These are phyloP conservation scores for Pestalotiopsis sp. DNA, from an alignment of 2,329 filamentous ascomycete species.

Conservation along the genomic window DNA sequence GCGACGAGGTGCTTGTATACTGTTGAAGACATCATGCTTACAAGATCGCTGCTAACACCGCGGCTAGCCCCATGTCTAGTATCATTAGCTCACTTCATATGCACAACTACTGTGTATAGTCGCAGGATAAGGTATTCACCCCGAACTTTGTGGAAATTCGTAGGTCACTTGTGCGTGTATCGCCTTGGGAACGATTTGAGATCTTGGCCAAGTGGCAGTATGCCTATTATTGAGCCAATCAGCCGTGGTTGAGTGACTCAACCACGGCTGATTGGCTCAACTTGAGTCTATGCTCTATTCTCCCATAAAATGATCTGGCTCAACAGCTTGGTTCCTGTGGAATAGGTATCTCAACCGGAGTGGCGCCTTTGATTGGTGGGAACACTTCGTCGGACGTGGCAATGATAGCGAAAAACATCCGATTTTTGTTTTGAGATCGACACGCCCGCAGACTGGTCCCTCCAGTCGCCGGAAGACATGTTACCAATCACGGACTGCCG, in stretches of 20 bases:
- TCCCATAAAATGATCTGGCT: not conserved
- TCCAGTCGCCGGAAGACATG: not conserved
- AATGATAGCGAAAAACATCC: not conserved
- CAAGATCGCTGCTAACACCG: no score
- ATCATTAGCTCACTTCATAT: no score
- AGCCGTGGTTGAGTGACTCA: not conserved
- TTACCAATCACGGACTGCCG: not conserved
- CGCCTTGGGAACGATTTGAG: no score
- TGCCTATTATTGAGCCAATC: not conserved
- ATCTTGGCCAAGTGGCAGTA: not conserved
- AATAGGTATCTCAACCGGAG: not conserved
- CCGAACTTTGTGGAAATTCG: no score
- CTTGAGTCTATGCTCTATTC: not conserved
- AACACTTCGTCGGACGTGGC: not conserved
- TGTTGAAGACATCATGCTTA: no score
- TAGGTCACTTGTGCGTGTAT: no score
- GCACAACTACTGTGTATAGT: no score
- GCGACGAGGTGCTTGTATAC: no score
- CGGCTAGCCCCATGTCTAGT: no score
- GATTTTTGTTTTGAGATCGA: not conserved
- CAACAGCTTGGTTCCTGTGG: not conserved
- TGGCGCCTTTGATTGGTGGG: not conserved
- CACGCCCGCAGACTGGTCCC: not conserved
- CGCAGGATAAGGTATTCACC: no score
- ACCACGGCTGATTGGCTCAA: no score